Conservation (phyloP, 2,329 filamentous ascomycete genomes). For the Trichoderma koningii region DNA sequence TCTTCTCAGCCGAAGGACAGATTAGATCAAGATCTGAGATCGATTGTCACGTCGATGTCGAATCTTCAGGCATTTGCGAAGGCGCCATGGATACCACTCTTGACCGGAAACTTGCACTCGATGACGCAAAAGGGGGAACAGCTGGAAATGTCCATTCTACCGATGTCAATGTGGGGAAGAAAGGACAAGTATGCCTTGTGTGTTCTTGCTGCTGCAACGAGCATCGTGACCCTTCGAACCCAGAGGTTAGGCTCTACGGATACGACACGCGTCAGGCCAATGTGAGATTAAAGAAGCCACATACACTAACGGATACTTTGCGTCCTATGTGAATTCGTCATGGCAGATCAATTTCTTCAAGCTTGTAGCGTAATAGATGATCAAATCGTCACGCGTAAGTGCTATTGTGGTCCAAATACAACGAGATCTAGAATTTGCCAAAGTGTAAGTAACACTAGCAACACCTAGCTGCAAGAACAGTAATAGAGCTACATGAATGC, state of each 20-base stretch:
- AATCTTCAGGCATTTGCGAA: slow-evolving; percentile 45
- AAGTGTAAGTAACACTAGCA: background rate
- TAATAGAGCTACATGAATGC: background rate
- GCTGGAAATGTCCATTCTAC: slow-evolving; percentile 35
- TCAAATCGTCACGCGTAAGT: background rate
- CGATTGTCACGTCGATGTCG: slow-evolving; percentile 41
- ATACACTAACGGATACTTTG: slow-evolving; percentile 25
- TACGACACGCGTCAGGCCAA: slow-evolving; percentile 28
- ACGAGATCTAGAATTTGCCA: slow-evolving; percentile 28
- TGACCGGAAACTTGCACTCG: slow-evolving; percentile 41
- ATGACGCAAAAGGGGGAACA: slow-evolving; percentile 34
- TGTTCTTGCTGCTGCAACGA: slow-evolving; percentile 34
- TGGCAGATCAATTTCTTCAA: slow-evolving; percentile 9
- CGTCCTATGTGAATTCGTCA: too few relatives aligned
- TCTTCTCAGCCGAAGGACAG: slow-evolving; percentile 36
- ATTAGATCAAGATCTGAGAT: slow-evolving; percentile 42
- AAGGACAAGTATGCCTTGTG: slow-evolving; percentile 32
- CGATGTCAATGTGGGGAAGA: slow-evolving; percentile 32
- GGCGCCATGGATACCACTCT: slow-evolving; percentile 50
- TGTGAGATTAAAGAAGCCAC: slow-evolving; percentile 32
- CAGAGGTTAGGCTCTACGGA: slow-evolving; percentile 29
- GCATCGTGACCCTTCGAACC: slow-evolving; percentile 31
- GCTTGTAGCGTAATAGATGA: slow-evolving; percentile 11
- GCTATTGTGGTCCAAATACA: slow-evolving; percentile 22
- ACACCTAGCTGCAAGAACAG: background rate